Conservation (phyloP, 2,329 filamentous ascomycete species). For the Dactylonectria estremocensis region DNA sequence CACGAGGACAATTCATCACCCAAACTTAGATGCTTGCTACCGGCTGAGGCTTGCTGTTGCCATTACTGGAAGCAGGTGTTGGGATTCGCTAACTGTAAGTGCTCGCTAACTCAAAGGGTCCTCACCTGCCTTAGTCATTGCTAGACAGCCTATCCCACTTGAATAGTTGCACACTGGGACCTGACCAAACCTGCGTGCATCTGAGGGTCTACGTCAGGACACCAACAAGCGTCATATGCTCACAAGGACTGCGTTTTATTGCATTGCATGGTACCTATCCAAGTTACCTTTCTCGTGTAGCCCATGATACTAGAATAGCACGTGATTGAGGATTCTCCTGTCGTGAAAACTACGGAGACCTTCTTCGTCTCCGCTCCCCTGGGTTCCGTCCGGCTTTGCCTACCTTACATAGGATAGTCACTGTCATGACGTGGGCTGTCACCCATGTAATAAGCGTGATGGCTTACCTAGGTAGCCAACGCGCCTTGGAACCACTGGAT, state of each 20-base stretch:
- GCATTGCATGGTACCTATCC: neutral
- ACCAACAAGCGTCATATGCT: neutral
- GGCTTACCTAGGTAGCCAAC: neutral
- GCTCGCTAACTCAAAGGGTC: neutral
- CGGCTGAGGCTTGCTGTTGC: neutral
- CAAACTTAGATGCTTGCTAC: neutral
- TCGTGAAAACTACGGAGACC: neutral
- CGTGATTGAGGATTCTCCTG: neutral
- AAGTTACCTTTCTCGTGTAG: neutral
- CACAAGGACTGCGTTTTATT: neutral
- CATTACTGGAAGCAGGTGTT: neutral
- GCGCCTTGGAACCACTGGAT: constrained; percentile 10
- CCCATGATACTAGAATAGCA: neutral
- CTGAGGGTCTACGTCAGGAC: neutral
- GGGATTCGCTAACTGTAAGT: neutral
- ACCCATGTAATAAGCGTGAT: neutral
- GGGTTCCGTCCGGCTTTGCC: neutral
- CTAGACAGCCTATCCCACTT: neutral
- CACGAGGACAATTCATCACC: neutral
- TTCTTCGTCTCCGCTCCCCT: neutral
- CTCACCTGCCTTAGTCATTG: neutral
- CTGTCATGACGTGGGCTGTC: neutral
- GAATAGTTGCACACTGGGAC: neutral
- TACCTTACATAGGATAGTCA: neutral
- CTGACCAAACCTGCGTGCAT: neutral